Percentiles rank a stretch among this genome's conserved stretches.
These are phyloP conservation scores for Chlamydomonas asymmetrica DNA, from an alignment of 139 green algal genomes.

Conservation along the genomic window DNA sequence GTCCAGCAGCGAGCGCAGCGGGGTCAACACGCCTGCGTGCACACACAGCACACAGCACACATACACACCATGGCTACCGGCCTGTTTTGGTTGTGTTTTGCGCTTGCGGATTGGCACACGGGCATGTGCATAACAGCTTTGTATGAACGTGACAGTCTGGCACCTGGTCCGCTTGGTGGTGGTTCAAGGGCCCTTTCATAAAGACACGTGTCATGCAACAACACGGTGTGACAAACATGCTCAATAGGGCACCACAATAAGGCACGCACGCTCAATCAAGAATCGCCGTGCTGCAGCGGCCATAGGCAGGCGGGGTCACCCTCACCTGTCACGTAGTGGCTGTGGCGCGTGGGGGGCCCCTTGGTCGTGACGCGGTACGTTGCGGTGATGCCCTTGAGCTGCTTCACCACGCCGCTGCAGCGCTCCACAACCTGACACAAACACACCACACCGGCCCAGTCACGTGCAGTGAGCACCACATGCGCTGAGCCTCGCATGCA, in stretches of 20 bases:
- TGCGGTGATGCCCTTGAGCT: conserved; percentile 91
- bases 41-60: no score
- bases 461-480: conserved; percentile 20
- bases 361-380: conserved; percentile 92
- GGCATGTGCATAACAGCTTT: background rate
- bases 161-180: background rate
- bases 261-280: no score
- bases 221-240: no score
- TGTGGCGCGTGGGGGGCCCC: conserved; percentile 73
- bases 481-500: no score
- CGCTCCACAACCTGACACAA: conserved; percentile 40
- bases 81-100: no score
- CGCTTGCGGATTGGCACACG: background rate
- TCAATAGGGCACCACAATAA: no score
- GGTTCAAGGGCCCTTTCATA: no score
- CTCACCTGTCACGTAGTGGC: conserved; percentile 75
- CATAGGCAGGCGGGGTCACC: background rate
- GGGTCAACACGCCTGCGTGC: conserved; percentile 43
- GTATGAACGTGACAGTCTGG: background rate
- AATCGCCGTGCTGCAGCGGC: no score
- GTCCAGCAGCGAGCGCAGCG: conserved; percentile 44
- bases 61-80: no score
- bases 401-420: conserved; percentile 63
- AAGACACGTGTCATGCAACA: no score
- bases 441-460: conserved; percentile 4